Evolutionary conservation across 306 rosid species (phyloP), one percentile per base, ranked within the genome.

Genomic region (Pyrus bretschneideri): DNA sequence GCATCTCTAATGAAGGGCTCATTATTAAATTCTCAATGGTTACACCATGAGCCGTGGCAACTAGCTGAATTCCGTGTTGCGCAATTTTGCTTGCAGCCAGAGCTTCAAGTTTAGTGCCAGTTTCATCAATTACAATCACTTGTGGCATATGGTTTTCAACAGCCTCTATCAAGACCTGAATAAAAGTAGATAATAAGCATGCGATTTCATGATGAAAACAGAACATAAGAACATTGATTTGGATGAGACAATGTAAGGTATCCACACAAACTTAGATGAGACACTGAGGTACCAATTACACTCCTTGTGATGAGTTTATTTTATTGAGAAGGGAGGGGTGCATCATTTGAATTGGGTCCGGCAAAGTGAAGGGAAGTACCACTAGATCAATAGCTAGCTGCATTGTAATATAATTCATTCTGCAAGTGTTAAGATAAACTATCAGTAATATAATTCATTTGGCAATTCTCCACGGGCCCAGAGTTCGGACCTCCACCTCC

Each of bases 61-160:
- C 99, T 61, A 95, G 89, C 85, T 95, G 99, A 78, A 95, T 95
- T 29, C 97, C 99, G 64, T 97, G 97, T 74, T 90, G 99, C 51
- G 99, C 97, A 76, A 95, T 95, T 44, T 97, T 95, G 83, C 97
- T 90, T 18, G 99, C 97, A 83, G 97, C 99, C 92, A 95, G 85
- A 73, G 97, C 99, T 92, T 92, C 99, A 82, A 95, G 99, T 74
- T 95, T 95, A 14, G 97, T 95, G 81, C 99, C 93, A 77, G 89
- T 95, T 87, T 95, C 97, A 86, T 95, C 97, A 65, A 95, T 95
- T 58, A 92, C 93, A 83, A 95, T 95, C 55, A 92, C 98, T 88
- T 95, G 97, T 11, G 97, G 98, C 98, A 92, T 95, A 79, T 95
- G 98, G 81, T 95, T 95, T 90, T 95, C 98, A 67, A 95, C 98